Conservation (phyloP, 768 basidiomycete species). For the Coprinopsis sp. region DNA sequence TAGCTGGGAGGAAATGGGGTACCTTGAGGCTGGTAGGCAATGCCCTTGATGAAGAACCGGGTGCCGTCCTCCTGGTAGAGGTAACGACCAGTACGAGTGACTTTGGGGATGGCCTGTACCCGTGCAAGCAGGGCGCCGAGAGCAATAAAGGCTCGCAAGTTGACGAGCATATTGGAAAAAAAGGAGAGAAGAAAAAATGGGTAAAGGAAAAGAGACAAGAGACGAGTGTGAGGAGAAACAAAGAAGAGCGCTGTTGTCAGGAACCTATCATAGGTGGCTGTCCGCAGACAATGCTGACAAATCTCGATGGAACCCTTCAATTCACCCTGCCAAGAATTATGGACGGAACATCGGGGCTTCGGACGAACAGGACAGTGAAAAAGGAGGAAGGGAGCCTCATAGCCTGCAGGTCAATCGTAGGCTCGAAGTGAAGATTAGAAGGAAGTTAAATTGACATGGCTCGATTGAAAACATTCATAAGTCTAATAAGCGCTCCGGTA, state of each 20-base stretch:
- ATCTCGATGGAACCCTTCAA: too few relatives aligned
- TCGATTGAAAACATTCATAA: too few relatives aligned
- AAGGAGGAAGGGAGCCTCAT: too few relatives aligned
- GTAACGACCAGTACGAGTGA: slow-evolving; percentile 72
- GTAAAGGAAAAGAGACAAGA: slow-evolving; percentile 1
- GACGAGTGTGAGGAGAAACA: slow-evolving; percentile 1
- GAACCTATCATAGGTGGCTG: too few relatives aligned
- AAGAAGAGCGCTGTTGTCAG: slow-evolving; percentile 2
- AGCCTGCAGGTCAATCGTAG: too few relatives aligned
- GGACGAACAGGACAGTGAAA: too few relatives aligned
- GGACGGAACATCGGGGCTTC: too few relatives aligned
- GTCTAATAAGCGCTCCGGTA: too few relatives aligned
- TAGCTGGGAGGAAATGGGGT: slow-evolving; percentile 6
- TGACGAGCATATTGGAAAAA: slow-evolving; percentile 20
- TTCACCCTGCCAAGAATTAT: too few relatives aligned
- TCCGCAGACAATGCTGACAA: too few relatives aligned
- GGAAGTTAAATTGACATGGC: too few relatives aligned
- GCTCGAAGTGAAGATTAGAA: too few relatives aligned
- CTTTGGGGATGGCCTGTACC: slow-evolving; percentile 61
- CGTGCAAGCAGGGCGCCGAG: slow-evolving; percentile 35
- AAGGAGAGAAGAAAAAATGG: slow-evolving; percentile 6
- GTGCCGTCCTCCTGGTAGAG: slow-evolving; percentile 72
- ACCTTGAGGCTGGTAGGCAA: slow-evolving; percentile 86
- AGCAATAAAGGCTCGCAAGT: slow-evolving; percentile 28
- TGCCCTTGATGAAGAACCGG: slow-evolving; percentile 85